These are phyloP conservation scores for Citrus trifoliata DNA, from an alignment of 345 rosid genomes.

Conservation along the genomic window DNA sequence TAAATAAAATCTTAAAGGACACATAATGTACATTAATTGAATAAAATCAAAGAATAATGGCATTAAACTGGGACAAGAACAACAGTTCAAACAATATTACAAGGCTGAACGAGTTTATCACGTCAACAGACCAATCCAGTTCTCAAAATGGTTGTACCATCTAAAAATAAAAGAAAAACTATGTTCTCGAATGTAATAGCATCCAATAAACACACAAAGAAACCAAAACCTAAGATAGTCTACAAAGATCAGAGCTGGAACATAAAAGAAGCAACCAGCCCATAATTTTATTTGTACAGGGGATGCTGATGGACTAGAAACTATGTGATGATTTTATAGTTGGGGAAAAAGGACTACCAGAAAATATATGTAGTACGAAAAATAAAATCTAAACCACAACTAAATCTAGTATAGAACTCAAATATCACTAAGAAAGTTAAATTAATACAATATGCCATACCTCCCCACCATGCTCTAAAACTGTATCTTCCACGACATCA, in stretches of 20 bases:
- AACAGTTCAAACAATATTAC: neutral
- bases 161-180: neutral
- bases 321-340: neutral
- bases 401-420: neutral
- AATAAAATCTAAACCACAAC: neutral
- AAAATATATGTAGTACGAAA: neutral
- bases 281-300: neutral
- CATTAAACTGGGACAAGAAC: neutral
- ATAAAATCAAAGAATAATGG: neutral
- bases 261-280: neutral
- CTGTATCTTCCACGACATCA: constrained; percentile 92
- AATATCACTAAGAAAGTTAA: neutral
- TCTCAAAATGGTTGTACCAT: neutral
- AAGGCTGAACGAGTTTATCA: neutral
- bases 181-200: no score
- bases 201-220: neutral
- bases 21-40: neutral
- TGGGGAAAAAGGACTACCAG: neutral
- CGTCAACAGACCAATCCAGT: neutral
- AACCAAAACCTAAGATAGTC: neutral
- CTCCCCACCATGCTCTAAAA: constrained; percentile 92
- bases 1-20: neutral
- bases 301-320: neutral
- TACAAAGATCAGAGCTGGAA: neutral
- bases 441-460: constrained; percentile 31